Conservation (phyloP, 73 alveolate species). For the Symbiodinium natans region DNA sequence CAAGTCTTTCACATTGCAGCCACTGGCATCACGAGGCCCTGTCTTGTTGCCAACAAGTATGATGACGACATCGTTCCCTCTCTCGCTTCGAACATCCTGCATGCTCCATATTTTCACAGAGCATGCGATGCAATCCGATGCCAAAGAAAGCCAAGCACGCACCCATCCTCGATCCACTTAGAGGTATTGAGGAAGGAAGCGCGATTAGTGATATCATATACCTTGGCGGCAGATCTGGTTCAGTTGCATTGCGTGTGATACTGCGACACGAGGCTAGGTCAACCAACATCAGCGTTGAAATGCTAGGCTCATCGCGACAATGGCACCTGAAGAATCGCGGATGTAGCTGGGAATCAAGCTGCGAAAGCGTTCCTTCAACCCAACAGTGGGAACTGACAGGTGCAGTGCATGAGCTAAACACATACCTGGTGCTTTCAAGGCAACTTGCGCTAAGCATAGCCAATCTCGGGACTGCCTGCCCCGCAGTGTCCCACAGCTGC, state of each 20-base stretch:
- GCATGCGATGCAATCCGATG: no score
- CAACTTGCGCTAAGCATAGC: no score
- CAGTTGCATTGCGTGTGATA: background rate
- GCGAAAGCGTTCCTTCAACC: slow-evolving; percentile 93
- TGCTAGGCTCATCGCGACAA: slow-evolving; percentile 58
- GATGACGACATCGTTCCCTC: slow-evolving; percentile 98
- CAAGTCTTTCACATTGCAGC: background rate
- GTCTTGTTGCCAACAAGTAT: slow-evolving; percentile 98
- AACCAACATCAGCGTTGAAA: background rate
- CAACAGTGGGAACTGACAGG: background rate
- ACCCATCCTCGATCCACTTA: slow-evolving; percentile 97
- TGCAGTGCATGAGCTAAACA: background rate
- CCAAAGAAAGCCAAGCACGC: background rate
- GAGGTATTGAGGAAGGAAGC: slow-evolving; percentile 96
- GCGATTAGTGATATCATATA: slow-evolving; percentile 94
- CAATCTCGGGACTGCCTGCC: slow-evolving; percentile 93
- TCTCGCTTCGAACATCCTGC: slow-evolving; percentile 95
- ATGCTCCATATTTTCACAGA: no score
- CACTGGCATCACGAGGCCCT: slow-evolving; percentile 11
- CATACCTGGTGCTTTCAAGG: no score
- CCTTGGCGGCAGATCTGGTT: background rate
- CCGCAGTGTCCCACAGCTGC: slow-evolving; percentile 98
- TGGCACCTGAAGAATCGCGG: slow-evolving; percentile 95
- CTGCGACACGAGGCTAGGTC: background rate
- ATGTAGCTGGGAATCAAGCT: slow-evolving; percentile 95